A percentile compares a stretch with the other conserved stretches of the same genome.
Evolutionary conservation across 2,329 filamentous ascomycete species (phyloP).

Genomic region (Rugonectria rugulosa): DNA sequence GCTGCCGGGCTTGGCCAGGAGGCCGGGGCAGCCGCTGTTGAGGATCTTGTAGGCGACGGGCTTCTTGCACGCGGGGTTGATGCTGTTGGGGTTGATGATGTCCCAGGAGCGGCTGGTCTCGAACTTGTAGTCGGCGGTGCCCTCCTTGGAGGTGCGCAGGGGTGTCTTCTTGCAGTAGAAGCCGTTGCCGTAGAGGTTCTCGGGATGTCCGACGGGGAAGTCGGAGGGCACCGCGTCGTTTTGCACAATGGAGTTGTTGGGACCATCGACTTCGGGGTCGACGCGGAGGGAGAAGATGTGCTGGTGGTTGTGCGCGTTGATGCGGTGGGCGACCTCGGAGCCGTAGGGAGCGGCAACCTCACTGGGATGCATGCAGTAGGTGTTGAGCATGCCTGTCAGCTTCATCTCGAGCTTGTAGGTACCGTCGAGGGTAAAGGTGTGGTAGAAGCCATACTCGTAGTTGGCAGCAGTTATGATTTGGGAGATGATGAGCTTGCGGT

Average conservation of each 20-base stretch:
- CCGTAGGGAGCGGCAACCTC: conserved; percentile 61
- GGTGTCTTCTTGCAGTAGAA: conserved; percentile 88
- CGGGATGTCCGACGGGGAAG: conserved; percentile 77
- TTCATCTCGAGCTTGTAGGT: conserved; percentile 69
- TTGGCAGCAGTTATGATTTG: conserved; percentile 72
- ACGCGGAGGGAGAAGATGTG: conserved; percentile 74
- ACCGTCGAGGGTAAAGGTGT: conserved; percentile 60
- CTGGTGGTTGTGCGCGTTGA: conserved; percentile 73
- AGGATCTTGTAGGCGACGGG: conserved; percentile 89
- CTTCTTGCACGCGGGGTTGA: conserved; percentile 86
- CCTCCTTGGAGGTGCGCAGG: conserved; percentile 72
- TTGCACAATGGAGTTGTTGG: conserved; percentile 72
- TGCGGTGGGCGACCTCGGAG: conserved; percentile 69
- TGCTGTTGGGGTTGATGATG: conserved; percentile 81
- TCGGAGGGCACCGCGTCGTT: conserved; percentile 76
- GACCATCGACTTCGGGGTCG: conserved; percentile 70
- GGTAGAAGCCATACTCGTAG: conserved; percentile 64
- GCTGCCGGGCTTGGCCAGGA: conserved; percentile 84
- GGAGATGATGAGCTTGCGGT: conserved; percentile 67
- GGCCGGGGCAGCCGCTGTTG: conserved; percentile 78
- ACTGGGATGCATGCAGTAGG: conserved; percentile 49
- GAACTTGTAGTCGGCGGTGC: conserved; percentile 81
- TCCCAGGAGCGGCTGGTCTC: conserved; percentile 86
- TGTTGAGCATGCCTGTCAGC: conserved; percentile 58
- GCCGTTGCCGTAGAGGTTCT: conserved; percentile 90